phyloP scores from a whole-genome alignment of 257 asterid genomes.

The Solanum stenotomum region DNA sequence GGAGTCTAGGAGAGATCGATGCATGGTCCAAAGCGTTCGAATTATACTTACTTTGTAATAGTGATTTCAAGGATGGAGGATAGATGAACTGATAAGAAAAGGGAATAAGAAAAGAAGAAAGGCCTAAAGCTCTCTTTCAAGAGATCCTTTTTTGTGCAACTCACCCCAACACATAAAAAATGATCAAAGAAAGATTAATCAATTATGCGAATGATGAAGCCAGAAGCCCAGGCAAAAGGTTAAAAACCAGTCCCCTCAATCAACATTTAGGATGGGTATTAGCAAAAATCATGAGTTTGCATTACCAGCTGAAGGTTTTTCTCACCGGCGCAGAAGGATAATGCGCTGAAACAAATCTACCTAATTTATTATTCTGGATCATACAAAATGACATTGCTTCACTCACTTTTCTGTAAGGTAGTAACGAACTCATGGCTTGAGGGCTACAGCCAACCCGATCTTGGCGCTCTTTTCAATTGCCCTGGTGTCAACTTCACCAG shows the following conservation, averaged over 20 bases:
- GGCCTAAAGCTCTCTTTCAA: neutral
- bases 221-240: neutral
- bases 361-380: constrained; percentile 28
- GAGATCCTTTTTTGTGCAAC: neutral
- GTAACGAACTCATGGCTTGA: constrained; percentile 53
- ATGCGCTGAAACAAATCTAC: neutral
- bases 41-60: neutral
- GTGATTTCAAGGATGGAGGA: neutral
- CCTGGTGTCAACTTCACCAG: constrained; percentile 94
- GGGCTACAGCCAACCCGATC: constrained; percentile 80
- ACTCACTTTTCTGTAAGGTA: neutral
- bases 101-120: neutral
- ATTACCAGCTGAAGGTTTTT: neutral
- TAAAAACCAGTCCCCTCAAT: neutral
- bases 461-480: constrained; percentile 93
- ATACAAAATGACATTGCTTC: neutral
- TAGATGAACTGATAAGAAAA: neutral
- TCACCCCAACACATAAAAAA: neutral
- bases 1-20: neutral
- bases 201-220: neutral
- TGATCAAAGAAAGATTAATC: neutral
- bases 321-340: neutral
- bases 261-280: neutral
- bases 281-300: neutral
- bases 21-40: neutral